Evolutionary conservation across 371 early-diverging fungal genomes (phyloP), one percentile per base, ranked within the genome.

Genomic region (Mortierella sp.): DNA sequence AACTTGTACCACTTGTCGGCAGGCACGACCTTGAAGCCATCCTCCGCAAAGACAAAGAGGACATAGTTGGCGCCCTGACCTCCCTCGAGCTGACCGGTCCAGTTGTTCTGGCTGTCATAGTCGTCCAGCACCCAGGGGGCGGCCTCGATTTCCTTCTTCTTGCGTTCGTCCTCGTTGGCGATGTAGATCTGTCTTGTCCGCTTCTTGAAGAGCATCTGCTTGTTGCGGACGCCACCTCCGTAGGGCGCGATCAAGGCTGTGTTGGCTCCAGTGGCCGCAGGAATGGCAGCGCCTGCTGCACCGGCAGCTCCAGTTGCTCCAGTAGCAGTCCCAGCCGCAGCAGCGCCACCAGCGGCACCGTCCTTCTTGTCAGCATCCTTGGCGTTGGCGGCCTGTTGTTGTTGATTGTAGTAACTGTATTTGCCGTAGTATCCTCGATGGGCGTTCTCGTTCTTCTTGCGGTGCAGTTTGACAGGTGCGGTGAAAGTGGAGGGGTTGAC

Each of bases 1-100:
- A 99, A 98, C 81, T 95, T 95, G 89, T 98, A 99, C 96, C 96
- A 97, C 68, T 94, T 91, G 72, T 94, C 89, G 0, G 94, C 95
- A 11, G 96, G 96, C 26, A 96, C 91, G 5, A 97, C 96, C 76
- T 93, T 91, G 85, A 98, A 96, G 4, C 94, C 95, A 68, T 93
- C 92, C 13, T 92, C 92, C 77, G 89, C 80, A 37, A 95, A 88
- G 48, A 96, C 93, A 88, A 97, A 96, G 70, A 97, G 82, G 45
- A 95, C 92, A 79, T 96, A 95, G 70, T 94, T 88, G 1, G 94
- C 90, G 43, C 87, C 88, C 66, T 95, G 94, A 14, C 94, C 93
- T 61, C 95, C 95, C 84, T 96, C 96, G 37, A 94, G 85, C 34
- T 91, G 90, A 13, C 96, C 96, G 0, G 91, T 93, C 64, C 74